Evolutionary conservation across 1,284 basidiomycete species (phyloP).

Genomic region (Mycosarcoma maydis): DNA sequence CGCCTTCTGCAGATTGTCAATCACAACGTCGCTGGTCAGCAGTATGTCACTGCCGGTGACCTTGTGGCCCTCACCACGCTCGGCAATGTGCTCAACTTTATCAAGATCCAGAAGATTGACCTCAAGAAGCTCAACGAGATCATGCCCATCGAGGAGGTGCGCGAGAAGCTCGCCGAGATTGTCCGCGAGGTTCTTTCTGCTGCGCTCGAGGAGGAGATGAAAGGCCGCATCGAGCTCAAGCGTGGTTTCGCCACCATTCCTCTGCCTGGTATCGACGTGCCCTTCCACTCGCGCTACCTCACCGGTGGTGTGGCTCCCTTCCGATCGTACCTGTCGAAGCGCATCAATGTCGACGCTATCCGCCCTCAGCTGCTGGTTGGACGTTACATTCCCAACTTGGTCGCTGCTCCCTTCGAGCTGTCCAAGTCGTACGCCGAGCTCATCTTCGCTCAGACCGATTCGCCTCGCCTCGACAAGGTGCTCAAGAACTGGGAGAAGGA

Average conservation of each 20-base stretch:
- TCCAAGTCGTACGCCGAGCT: constrained; percentile 89
- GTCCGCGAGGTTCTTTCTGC: constrained; percentile 82
- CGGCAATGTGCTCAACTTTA: constrained; percentile 94
- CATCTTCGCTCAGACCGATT: constrained; percentile 73
- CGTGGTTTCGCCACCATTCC: constrained; percentile 79
- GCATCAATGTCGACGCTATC: constrained; percentile 80
- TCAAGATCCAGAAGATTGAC: constrained; percentile 97
- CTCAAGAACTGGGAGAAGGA: constrained; percentile 93
- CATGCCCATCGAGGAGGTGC: constrained; percentile 85
- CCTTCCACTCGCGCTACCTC: constrained; percentile 97
- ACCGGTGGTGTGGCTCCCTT: constrained; percentile 96
- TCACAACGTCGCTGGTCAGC: constrained; percentile 88
- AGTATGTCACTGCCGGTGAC: constrained; percentile 88
- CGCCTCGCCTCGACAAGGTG: constrained; percentile 90
- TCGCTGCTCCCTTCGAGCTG: constrained; percentile 92
- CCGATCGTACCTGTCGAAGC: constrained; percentile 94
- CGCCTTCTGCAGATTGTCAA: constrained; percentile 85
- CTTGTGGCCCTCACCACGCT: constrained; percentile 89
- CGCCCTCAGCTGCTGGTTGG: constrained; percentile 78
- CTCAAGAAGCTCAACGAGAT: constrained; percentile 87
- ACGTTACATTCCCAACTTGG: constrained; percentile 91
- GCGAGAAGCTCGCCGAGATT: constrained; percentile 90
- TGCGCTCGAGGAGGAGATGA: constrained; percentile 79
- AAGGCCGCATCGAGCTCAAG: constrained; percentile 92
- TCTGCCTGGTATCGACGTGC: constrained; percentile 92